Conservation (phyloP, 192 early-diverging fungal genomes). For the Neocallimastix lanati region DNA sequence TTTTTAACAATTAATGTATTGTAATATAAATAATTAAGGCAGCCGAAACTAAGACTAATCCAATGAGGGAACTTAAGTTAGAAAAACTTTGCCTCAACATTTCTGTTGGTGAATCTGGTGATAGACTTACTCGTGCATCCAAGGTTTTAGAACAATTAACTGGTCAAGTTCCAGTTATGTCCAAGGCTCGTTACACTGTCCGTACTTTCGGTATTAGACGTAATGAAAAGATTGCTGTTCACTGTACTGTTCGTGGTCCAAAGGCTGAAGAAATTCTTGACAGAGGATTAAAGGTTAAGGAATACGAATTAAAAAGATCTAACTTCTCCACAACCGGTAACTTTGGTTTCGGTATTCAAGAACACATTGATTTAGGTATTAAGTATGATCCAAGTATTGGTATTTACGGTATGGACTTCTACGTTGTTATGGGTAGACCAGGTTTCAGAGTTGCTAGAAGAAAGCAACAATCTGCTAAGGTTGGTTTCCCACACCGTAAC, state of each 20-base stretch:
- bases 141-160: conserved; percentile 99
- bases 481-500: conserved; percentile 83
- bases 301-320: conserved; percentile 84
- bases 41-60: conserved; percentile 33
- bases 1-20: not conserved
- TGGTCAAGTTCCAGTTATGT: conserved; percentile 96
- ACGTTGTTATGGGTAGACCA: conserved; percentile 94
- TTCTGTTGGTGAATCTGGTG: conserved; percentile 97
- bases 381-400: conserved; percentile 52
- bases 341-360: conserved; percentile 99
- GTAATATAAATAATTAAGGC: not conserved
- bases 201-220: conserved; percentile 99
- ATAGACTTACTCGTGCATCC: conserved; percentile 97
- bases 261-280: conserved; percentile 96
- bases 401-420: conserved; percentile 87
- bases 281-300: conserved; percentile 99
- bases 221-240: conserved; percentile 99
- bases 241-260: conserved; percentile 93
- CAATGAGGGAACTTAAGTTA: conserved; percentile 90
- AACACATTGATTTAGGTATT: conserved; percentile 99
- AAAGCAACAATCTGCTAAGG: conserved; percentile 61
- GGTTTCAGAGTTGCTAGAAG: conserved; percentile 89
- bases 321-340: conserved; percentile 98
- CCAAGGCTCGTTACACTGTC: conserved; percentile 99
- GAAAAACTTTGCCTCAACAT: conserved; percentile 99